These are phyloP conservation scores for Blastobotrys terrestris DNA, from an alignment of 805 yeast genomes.

Conservation along the genomic window DNA sequence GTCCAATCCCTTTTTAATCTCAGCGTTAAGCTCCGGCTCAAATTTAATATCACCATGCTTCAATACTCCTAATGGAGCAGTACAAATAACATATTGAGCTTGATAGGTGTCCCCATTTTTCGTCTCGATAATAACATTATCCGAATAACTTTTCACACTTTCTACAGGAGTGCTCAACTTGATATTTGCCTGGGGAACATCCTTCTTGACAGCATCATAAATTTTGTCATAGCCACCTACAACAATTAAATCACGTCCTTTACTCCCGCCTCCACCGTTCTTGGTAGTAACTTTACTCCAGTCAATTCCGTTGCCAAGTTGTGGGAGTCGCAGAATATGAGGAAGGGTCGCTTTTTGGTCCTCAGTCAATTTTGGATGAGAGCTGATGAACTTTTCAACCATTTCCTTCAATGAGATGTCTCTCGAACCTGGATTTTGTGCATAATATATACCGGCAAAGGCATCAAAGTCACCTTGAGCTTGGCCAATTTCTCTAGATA, in stretches of 20 bases:
- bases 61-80: conserved; percentile 24
- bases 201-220: conserved; percentile 1
- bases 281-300: conserved; percentile 6
- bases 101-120: conserved; percentile 3
- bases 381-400: conserved; percentile 8
- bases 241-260: conserved; percentile 8
- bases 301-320: conserved; percentile 6
- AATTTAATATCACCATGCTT: conserved; percentile 16
- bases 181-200: conserved; percentile 4
- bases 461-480: conserved; percentile 11
- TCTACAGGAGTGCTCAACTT: conserved; percentile 3
- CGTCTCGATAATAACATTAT: conserved; percentile 1
- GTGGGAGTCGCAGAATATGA: conserved; percentile 4
- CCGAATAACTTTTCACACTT: background rate
- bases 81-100: conserved; percentile 18
- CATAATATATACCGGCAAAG: conserved; percentile 9
- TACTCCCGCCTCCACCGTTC: background rate
- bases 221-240: conserved; percentile 10
- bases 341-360: conserved; percentile 26
- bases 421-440: conserved; percentile 2
- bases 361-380: conserved; percentile 10
- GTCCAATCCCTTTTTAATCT: background rate
- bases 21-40: background rate
- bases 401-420: conserved; percentile 8
- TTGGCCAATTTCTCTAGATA: conserved; percentile 7